Base-by-base conservation (phyloP, 1,284 basidiomycete genomes). In the Pterulicium gracile region DNA sequence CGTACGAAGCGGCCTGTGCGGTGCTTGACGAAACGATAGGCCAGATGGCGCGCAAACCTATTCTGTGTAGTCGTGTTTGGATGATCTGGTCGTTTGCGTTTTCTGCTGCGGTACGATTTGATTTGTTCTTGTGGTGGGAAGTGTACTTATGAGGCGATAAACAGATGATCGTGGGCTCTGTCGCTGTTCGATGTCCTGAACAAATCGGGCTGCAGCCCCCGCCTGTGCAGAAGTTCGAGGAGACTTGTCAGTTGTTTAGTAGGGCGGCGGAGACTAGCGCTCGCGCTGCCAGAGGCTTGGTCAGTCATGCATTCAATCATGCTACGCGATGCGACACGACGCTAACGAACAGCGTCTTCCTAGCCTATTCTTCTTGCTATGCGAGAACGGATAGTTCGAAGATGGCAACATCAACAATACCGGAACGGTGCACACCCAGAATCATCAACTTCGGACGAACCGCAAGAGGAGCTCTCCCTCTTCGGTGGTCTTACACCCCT, bases 81-180 rank as follows among this genome's bases (percentile, higher is more conserved):
- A 61, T 66, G 42, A 68, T 73, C 41, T 74, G 73, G 72, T 64
- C 70, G 2, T 57, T 67, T 34, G 62, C 67, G 1, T 74, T 75
- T 51, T 63, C 67, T 15, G 67, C 72, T 24, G 63, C 70, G 21
- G 71, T 73, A 53, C 55, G 66, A 53, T 13, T 27, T 21, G 15
- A 27, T 46, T 44, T 34, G 17, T 24, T 15, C 42, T 45, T 42
- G 2, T 14, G 14, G 5, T 40, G 15, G 41, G 7, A 40, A 14
- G 18, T 12, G 43, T 19, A 41, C 12, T 12, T 36, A 36, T 34
- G 14, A 40, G 45, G 36, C 12, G 3, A 24, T 20, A 21, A 19
- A 13, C 39, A 73, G 70, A 57, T 74, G 10, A 60, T 69, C 21
- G 59, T 73, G 4, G 71, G 67, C 3, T 69, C 68, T 2, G 60